Conservation (phyloP, 2,329 filamentous ascomycete genomes). For the Gyromitra esculenta region DNA sequence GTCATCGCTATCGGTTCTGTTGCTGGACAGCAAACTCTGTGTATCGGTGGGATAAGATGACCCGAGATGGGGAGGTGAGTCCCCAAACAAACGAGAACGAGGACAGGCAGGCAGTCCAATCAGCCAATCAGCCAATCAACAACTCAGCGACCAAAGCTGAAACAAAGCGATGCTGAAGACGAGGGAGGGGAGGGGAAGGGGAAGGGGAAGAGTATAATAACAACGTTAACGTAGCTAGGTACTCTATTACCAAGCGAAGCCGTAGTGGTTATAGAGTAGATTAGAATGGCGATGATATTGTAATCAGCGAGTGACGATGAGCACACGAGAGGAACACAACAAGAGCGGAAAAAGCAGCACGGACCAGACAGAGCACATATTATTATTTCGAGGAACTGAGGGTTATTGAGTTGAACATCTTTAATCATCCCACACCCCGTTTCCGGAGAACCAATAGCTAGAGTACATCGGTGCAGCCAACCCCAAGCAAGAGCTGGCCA, state of each 20-base stretch:
- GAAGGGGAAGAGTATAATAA: neutral
- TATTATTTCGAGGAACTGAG: conserved; percentile 4
- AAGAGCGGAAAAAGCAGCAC: conserved; percentile 29
- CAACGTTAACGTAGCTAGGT: neutral
- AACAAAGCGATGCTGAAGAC: neutral
- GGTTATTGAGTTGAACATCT: conserved; percentile 5
- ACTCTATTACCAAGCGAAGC: conserved; percentile 4
- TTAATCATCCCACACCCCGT: neutral
- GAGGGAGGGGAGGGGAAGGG: neutral
- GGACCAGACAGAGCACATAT: neutral
- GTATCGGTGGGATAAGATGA: neutral
- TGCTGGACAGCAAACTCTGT: conserved; percentile 7
- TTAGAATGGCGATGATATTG: neutral
- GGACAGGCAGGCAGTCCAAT: conserved; percentile 3
- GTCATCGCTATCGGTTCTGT: conserved; percentile 32
- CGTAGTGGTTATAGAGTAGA: neutral
- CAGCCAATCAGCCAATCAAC: neutral
- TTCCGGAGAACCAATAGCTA: conserved; percentile 20
- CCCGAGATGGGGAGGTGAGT: neutral
- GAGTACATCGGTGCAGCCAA: neutral
- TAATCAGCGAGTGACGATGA: conserved; percentile 17
- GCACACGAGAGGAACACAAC: conserved; percentile 24
- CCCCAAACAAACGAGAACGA: neutral
- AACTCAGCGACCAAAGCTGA: conserved; percentile 15
- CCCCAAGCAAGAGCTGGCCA: conserved; percentile 14